Evolutionary conservation across 441 rosid species (phyloP), one percentile per base, ranked within the genome.

Genomic region (Pelargonium cotyledonis): DNA sequence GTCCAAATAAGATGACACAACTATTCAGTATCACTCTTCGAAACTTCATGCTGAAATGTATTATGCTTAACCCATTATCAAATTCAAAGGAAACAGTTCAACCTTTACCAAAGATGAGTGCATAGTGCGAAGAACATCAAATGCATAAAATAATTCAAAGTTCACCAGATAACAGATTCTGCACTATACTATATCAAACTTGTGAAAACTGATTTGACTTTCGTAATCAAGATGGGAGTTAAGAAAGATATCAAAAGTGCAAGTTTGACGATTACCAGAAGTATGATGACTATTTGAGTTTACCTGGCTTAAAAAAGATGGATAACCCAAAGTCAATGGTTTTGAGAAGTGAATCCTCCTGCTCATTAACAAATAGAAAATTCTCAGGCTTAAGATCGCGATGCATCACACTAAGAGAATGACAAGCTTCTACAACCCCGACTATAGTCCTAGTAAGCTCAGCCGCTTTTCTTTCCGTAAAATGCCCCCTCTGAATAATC

Each of bases 321-420:
- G 98, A 93, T 61, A 93, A 83, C 57, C 98, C 98, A 79, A 93
- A 93, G 76, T 93, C 98, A 57, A 93, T 93, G 14, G 98, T 87
- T 78, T 93, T 93, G 65, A 93, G 85, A 68, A 85, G 85, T 2
- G 98, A 88, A 68, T 93, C 95, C 83, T 93, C 98, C 61, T 88
- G 78, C 44, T 79, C 79, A 69, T 81, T 77, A 43, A 91, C 88
- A 78, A 93, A 87, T 6, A 93, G 88, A 75, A 93, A 91, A 74
- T 93, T 93, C 81, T 93, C 97, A 0, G 98, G 98, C 78, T 93
- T 93, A 49, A 93, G 98, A 75, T 93, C 98, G 5, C 98, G 85
- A 79, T 93, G 98, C 97, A 93, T 91, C 41, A 93, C 98, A 23
- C 98, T 88, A 60, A 91, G 78, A 66, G 98, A 93, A 79, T 93